Conservation (phyloP, 2,329 filamentous ascomycete species). For the Phyllosticta capitalensis region DNA sequence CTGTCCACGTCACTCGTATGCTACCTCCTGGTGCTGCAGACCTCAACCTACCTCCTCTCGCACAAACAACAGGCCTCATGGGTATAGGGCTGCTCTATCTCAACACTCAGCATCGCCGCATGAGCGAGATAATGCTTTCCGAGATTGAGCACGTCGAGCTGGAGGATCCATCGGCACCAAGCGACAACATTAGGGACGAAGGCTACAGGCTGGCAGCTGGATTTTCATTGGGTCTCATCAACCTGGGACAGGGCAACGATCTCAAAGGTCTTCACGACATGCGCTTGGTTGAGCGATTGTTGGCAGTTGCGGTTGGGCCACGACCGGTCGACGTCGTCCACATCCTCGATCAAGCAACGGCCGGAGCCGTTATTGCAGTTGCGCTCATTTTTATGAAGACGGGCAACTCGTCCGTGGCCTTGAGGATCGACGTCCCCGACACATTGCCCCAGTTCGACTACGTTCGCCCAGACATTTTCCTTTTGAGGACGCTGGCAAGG, state of each 20-base stretch:
- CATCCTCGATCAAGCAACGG: slow-evolving; percentile 82
- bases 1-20: slow-evolving; percentile 93
- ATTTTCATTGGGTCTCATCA: slow-evolving; percentile 88
- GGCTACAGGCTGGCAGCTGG: slow-evolving; percentile 94
- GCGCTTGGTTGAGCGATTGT: slow-evolving; percentile 78
- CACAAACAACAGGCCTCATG: slow-evolving; percentile 94
- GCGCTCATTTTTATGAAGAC: slow-evolving; percentile 96
- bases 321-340: slow-evolving; percentile 91
- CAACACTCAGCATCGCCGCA: slow-evolving; percentile 89
- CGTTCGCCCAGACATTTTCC: slow-evolving; percentile 82
- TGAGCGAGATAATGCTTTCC: slow-evolving; percentile 98
- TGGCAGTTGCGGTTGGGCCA: slow-evolving; percentile 75
- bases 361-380: slow-evolving; percentile 84
- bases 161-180: slow-evolving; percentile 57
- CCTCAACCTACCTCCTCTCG: slow-evolving; percentile 82
- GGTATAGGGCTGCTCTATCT: slow-evolving; percentile 91
- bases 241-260: slow-evolving; percentile 82
- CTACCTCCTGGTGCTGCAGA: slow-evolving; percentile 86
- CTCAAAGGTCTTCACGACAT: slow-evolving; percentile 87
- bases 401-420: slow-evolving; percentile 73
- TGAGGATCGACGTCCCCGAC: slow-evolving; percentile 87
- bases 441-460: slow-evolving; percentile 91
- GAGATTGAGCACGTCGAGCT: slow-evolving; percentile 85
- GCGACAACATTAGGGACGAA: slow-evolving; percentile 79
- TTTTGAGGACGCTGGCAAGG: slow-evolving; percentile 79